Conservation (phyloP, 306 rosid species). For the Pueraria montana region DNA sequence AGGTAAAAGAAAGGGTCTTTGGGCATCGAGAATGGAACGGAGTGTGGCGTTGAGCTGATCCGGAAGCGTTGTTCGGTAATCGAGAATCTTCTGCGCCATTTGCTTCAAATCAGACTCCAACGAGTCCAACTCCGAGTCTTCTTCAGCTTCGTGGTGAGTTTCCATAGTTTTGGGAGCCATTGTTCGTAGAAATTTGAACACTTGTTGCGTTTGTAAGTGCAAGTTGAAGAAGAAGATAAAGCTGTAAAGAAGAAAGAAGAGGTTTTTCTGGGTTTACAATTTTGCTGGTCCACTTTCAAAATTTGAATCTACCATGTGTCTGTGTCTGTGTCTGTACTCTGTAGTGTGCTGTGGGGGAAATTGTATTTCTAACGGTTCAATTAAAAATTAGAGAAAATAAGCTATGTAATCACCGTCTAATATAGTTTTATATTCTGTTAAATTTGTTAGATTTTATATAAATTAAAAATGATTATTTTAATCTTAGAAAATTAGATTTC, state of each 20-base stretch:
- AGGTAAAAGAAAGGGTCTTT: constrained; percentile 58
- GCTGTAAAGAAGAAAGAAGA: background rate
- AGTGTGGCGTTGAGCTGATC: constrained; percentile 69
- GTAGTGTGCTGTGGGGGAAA: no score
- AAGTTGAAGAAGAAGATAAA: background rate
- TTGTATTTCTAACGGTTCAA: no score
- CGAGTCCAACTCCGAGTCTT: constrained; percentile 54
- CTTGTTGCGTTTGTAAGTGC: background rate
- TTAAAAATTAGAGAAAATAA: no score
- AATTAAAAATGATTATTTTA: no score
- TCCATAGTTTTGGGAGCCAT: constrained; percentile 50
- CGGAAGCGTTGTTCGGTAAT: constrained; percentile 69
- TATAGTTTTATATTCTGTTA: no score
- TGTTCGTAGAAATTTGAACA: background rate
- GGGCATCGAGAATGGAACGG: constrained; percentile 60
- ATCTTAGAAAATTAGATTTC: no score
- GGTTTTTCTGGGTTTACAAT: background rate
- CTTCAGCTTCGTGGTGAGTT: constrained; percentile 42
- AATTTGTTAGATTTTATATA: no score
- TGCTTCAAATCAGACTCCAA: constrained; percentile 67
- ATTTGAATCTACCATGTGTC: background rate
- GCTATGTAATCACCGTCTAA: no score
- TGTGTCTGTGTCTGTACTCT: background rate
- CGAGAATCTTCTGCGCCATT: constrained; percentile 72
- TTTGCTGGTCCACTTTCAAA: background rate